Conservation (phyloP, 768 basidiomycete genomes). For the Sarcomyxa edulis region DNA sequence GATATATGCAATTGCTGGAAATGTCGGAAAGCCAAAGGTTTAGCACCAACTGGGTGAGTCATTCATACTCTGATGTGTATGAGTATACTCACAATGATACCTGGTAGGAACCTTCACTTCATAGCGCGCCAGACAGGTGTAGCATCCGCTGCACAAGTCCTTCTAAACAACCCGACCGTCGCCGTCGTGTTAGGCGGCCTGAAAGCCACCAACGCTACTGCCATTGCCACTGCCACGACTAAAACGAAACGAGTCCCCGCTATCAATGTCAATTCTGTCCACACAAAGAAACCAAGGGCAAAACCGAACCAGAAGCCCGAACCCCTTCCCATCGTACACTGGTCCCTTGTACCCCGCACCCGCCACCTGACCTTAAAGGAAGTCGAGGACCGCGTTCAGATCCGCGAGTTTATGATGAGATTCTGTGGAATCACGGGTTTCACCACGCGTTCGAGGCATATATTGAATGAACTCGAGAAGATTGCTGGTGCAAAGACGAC, state of each 20-base stretch:
- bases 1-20: conserved; percentile 61
- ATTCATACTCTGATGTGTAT: too few relatives aligned
- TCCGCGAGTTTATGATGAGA: conserved; percentile 70
- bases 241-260: conserved; percentile 1
- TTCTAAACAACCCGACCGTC: neutral
- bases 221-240: neutral
- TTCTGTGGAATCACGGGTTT: conserved; percentile 51
- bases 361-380: conserved; percentile 41
- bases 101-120: too few relatives aligned
- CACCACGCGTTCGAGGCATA: conserved; percentile 32
- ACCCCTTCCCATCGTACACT: conserved; percentile 41
- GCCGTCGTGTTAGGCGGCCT: too few relatives aligned
- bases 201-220: too few relatives aligned
- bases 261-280: neutral
- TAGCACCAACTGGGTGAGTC: conserved; percentile 54
- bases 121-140: too few relatives aligned
- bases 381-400: conserved; percentile 57
- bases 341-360: conserved; percentile 43
- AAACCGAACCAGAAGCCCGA: conserved; percentile 19
- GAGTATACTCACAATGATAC: too few relatives aligned
- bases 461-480: conserved; percentile 63
- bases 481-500: conserved; percentile 28
- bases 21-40: conserved; percentile 61
- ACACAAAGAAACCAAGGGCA: conserved; percentile 8
- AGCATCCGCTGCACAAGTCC: conserved; percentile 3